These are phyloP conservation scores for Venturia pyrina DNA, from an alignment of 2,329 filamentous ascomycete species.

Conservation along the genomic window DNA sequence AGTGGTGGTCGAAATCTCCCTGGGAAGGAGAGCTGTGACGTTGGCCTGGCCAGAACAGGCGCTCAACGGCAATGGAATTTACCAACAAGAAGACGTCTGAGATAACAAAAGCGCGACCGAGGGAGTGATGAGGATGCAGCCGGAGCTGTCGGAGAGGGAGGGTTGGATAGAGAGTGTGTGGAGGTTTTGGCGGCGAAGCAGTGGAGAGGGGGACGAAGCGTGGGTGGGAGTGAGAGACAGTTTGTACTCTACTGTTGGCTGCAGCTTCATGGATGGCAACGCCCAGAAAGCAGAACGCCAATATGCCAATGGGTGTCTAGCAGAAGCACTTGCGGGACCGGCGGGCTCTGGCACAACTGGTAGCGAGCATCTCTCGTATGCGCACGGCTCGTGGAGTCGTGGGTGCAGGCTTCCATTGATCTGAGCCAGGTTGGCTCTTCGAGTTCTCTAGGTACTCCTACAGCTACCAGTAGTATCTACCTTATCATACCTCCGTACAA, in stretches of 20 bases:
- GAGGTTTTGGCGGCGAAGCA: not conserved
- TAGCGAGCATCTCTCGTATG: no score
- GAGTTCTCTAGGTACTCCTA: no score
- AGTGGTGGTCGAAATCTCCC: not conserved
- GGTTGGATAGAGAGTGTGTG: not conserved
- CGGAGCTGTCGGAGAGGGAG: not conserved
- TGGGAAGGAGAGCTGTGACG: slow-evolving; percentile 1
- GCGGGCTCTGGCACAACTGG: no score
- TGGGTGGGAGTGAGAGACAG: not conserved
- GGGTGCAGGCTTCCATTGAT: not conserved
- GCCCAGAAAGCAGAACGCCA: not conserved
- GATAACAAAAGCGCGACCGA: slow-evolving; percentile 1
- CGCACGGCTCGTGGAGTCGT: no score
- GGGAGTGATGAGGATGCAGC: not conserved
- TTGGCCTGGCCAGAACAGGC: slow-evolving; percentile 1
- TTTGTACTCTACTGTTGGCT: not conserved
- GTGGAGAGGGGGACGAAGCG: not conserved
- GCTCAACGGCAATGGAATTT: not conserved
- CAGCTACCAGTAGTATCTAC: no score
- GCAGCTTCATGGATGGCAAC: not conserved
- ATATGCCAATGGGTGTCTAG: not conserved
- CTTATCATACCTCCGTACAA: no score
- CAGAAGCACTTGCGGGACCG: not conserved
- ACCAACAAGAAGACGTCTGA: not conserved
- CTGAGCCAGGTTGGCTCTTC: not conserved